Percentiles rank a stretch among this genome's conserved stretches.
Evolutionary conservation across 805 yeast species (phyloP).

Genomic region (Cyberlindnera saturnus): DNA sequence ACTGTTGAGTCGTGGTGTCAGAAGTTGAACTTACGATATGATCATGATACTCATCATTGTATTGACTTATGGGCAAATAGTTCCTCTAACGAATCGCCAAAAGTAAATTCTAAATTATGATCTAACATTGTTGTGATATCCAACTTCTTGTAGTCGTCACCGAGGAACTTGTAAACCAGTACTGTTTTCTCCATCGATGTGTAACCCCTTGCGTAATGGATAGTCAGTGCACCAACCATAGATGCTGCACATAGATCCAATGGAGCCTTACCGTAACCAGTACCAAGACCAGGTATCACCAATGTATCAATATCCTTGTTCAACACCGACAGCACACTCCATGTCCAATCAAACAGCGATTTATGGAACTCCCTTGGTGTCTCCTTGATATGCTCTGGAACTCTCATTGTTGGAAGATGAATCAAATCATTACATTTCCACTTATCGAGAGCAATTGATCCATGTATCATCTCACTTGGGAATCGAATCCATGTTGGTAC

Average conservation of each 20-base stretch:
- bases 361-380: conserved; percentile 7
- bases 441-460: conserved; percentile 21
- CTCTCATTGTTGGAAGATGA: conserved; percentile 37
- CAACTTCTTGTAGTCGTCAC: conserved; percentile 6
- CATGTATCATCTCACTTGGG: conserved; percentile 6
- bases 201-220: conserved; percentile 13
- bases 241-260: conserved; percentile 26
- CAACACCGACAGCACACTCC: conserved; percentile 27
- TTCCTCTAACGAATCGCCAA: not conserved
- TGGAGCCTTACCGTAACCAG: conserved; percentile 34
- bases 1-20: conserved; percentile 4
- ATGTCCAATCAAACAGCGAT: conserved; percentile 31
- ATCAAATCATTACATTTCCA: conserved; percentile 27
- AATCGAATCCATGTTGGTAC: conserved; percentile 26
- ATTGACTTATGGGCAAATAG: conserved; percentile 1
- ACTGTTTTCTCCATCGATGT: conserved; percentile 4
- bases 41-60: conserved; percentile 1
- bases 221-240: conserved; percentile 30
- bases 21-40: not conserved
- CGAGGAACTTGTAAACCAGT: conserved; percentile 4
- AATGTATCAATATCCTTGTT: conserved; percentile 9
- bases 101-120: not conserved
- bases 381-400: conserved; percentile 22
- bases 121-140: not conserved
- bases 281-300: conserved; percentile 33